Evolutionary conservation across 257 asterid species (phyloP).

Genomic region (Primulina eburnea): DNA sequence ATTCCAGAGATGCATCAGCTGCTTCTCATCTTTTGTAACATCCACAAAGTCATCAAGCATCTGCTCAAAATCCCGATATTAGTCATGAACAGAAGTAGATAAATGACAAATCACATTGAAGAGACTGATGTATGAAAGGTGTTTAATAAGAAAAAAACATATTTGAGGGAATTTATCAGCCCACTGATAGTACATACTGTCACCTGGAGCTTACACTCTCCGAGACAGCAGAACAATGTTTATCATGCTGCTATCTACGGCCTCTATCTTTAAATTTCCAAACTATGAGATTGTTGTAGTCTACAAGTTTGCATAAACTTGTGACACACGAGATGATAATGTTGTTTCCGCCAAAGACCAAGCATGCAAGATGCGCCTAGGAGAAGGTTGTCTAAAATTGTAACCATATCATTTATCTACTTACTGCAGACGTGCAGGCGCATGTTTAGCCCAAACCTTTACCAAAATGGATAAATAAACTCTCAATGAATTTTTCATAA

Average conservation of each 20-base stretch:
- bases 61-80: conserved; percentile 44
- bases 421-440: too few species aligned
- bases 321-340: too few species aligned
- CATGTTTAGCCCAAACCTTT: too few species aligned
- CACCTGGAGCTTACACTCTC: conserved; percentile 7
- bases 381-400: too few species aligned
- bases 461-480: too few species aligned
- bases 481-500: too few species aligned
- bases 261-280: not conserved
- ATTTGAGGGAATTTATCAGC: conserved; percentile 8
- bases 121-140: conserved; percentile 18
- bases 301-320: not conserved
- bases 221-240: conserved; percentile 18
- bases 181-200: conserved; percentile 15
- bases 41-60: conserved; percentile 99
- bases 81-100: conserved; percentile 8
- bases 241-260: not conserved
- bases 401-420: too few species aligned
- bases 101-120: conserved; percentile 22
- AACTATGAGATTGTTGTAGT: not conserved
- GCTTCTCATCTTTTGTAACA: conserved; percentile 90
- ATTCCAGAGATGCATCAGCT: conserved; percentile 98
- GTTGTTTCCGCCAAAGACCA: too few species aligned
- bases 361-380: too few species aligned
- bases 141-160: conserved; percentile 4